These are phyloP conservation scores for Chaetomium olivaceum DNA, from an alignment of 2,329 filamentous ascomycete species.

Conservation along the genomic window DNA sequence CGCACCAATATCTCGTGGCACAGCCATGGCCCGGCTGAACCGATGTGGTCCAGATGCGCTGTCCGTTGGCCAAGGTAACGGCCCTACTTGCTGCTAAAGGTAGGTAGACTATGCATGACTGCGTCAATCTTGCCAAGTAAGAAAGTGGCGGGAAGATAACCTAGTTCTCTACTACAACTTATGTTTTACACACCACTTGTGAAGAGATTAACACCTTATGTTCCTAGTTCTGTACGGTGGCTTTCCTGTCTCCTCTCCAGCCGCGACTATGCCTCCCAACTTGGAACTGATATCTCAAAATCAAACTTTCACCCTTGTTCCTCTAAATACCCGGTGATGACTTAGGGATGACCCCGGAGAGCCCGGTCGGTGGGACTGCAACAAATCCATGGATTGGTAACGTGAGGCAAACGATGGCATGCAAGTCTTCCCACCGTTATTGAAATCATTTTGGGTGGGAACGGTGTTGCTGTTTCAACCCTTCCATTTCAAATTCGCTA, in stretches of 20 bases:
- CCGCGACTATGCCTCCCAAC: not conserved
- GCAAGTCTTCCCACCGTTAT: not conserved
- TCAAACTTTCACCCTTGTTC: not conserved
- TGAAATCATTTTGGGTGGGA: not conserved
- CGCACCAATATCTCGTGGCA: not conserved
- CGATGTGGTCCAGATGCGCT: constrained; percentile 7
- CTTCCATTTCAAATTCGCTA: not conserved
- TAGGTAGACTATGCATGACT: not conserved
- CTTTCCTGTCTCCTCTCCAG: not conserved
- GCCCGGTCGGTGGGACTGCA: not conserved
- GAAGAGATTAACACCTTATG: not conserved
- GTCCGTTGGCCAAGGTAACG: not conserved
- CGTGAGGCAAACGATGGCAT: not conserved
- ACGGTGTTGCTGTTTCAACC: not conserved
- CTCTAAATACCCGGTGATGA: not conserved
- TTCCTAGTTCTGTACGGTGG: not conserved
- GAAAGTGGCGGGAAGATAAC: not conserved
- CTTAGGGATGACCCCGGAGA: not conserved
- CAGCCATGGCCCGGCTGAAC: not conserved
- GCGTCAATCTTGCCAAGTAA: not conserved
- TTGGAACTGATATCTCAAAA: not conserved
- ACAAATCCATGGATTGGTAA: not conserved
- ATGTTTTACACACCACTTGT: not conserved
- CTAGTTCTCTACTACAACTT: not conserved
- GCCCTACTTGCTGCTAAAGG: not conserved